These are phyloP conservation scores for Talaromyces albobiverticillius DNA, from an alignment of 2,329 filamentous ascomycete species.

Conservation along the genomic window DNA sequence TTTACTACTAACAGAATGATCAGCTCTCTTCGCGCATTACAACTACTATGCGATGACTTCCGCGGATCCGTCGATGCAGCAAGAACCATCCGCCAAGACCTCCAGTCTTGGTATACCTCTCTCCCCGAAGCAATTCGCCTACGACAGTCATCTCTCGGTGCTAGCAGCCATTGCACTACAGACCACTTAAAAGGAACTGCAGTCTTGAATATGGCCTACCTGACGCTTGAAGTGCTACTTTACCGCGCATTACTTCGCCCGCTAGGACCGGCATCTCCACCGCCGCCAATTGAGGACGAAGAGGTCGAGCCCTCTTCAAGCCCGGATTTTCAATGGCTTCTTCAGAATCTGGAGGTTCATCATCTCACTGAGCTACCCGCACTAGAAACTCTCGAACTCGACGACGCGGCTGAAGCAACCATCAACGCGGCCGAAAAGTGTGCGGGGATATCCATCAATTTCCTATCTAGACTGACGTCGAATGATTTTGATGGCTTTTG, in stretches of 20 bases:
- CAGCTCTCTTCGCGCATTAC: no score
- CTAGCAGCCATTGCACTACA: slow-evolving; percentile 28
- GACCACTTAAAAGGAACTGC: slow-evolving; percentile 28
- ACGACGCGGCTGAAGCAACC: neutral
- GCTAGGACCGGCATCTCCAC: neutral
- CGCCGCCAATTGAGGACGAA: neutral
- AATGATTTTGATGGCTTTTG: neutral
- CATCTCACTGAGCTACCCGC: no score
- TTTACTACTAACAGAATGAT: no score
- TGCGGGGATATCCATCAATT: neutral
- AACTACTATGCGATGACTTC: no score
- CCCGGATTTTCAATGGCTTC: neutral
- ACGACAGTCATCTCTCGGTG: no score
- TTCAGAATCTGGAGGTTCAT: no score
- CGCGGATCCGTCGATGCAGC: no score
- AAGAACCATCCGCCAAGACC: no score
- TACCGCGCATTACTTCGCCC: slow-evolving; percentile 30
- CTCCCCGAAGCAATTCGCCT: no score
- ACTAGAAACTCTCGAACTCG: no score
- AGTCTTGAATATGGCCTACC: slow-evolving; percentile 29
- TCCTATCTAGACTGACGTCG: neutral
- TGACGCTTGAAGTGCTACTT: slow-evolving; percentile 30
- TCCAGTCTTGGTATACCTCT: no score
- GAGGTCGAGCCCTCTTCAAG: neutral
- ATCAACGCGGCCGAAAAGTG: neutral